Evolutionary conservation across 768 basidiomycete species (phyloP), one percentile per base, ranked within the genome.

Genomic region (Russula griseocarnosa): DNA sequence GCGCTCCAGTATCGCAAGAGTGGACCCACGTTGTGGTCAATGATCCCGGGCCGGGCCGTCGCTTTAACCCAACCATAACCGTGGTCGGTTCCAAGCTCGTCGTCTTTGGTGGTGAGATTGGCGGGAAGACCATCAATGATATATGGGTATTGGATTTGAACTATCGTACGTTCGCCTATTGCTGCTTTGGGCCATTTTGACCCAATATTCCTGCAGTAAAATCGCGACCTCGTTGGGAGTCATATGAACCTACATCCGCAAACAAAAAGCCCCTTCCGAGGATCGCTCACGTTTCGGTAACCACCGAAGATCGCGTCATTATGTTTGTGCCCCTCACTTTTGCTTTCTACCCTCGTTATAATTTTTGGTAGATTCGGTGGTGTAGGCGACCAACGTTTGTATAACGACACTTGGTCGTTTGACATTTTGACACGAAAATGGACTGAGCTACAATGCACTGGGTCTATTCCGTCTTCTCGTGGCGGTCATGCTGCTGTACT

Each of bases 401-500:
- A 98, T 77, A 99, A 98, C 74, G 97, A 99, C 73, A 98, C 94
- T 9, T 99, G 97, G 97, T 81, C 86, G 2, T 36, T 91, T 75
- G 93, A 96, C 73, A 78, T 94, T 57, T 80, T 79, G 44, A 88
- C 92, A 0, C 81, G 83, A 60, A 83, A 76, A 52, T 99, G 97
- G 97, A 82, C 88, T 5, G 97, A 99, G 73, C 78, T 99, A 44
- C 85, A 88, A 22, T 98, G 95, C 75, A 98, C 97, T 63, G 97
- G 97, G 1, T 98, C 90, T 71, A 97, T 98, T 55, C 97, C 97
- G 24, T 88, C 91, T 8, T 90, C 97, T 3, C 79, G 97, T 55
- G 95, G 98, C 74, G 94, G 97, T 0, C 97, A 99, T 71, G 92
- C 97, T 2, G 95, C 95, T 22, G 90, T 95, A 18, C 79, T 98